Base-by-base conservation (phyloP, 139 green algal species). In the Chlorella vulgaris region DNA sequence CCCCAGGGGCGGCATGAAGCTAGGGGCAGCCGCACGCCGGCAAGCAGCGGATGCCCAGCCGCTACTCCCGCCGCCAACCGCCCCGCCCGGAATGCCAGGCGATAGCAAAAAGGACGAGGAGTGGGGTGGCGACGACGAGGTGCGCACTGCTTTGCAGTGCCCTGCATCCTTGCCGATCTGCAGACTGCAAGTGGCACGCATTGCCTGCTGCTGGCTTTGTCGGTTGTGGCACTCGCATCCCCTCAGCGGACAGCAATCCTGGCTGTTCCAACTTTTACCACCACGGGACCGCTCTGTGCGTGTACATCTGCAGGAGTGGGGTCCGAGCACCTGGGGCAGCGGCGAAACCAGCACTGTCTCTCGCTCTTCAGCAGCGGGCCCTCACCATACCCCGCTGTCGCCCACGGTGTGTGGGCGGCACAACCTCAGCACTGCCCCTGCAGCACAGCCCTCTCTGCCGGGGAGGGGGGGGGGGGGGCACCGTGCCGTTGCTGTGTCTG, bases 1-100 rank as follows among this genome's bases (percentile, higher is more conserved):
- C 5, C 22, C 43, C 74, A 74, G 43, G 40, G 60, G 42, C 36
- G 28, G 74, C 74, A 81, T 74, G 68, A 74, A 40, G 51, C 39
- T 61, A 22, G 67, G 42, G 4, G 39, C 76, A 36, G 42, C 55
- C 76, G 47, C 47, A 58, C 47, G 76, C 43, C 15, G 40, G 50
- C 50, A 68, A 74, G 50, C 36, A 40, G 55, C 55, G 55, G 55
- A 15, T 31, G 55, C 15, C 5, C 15, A 28, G 22, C 55, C 22
- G 18, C 55, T 65, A 5, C 55, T 29, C 55, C 55, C 55, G 55
- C 55, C 55, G 55, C 18, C 55, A 29, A 21, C 55, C 18, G 18
- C 55, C 5, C 18, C 55, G 5, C 55, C 55, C 5, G 18, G 28
- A n/a, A 21, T 21, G 8, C 18, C 55, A 8, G 18, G 18, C 55